Percentiles rank a stretch among this genome's conserved stretches.
Evolutionary conservation across 768 basidiomycete species (phyloP).

Genomic region (Podaxis sp.): DNA sequence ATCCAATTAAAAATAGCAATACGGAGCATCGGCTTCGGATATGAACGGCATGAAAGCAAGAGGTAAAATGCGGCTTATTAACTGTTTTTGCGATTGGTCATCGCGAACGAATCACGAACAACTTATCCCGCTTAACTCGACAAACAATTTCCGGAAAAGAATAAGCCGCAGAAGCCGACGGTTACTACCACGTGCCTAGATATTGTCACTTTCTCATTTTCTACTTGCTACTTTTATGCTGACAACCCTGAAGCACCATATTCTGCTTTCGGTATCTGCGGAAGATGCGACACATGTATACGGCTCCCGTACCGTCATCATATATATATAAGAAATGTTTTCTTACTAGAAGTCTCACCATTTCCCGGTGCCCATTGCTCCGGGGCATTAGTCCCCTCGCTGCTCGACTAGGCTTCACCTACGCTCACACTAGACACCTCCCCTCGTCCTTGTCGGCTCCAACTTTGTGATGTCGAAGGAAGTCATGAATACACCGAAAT

Average conservation of each 20-base stretch:
- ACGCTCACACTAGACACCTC: neutral
- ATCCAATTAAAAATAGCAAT: neutral
- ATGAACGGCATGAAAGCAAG: neutral
- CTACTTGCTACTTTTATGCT: neutral
- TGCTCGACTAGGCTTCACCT: neutral
- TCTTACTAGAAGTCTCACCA: neutral
- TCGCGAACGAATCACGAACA: neutral
- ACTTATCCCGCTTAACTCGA: neutral
- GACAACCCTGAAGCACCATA: neutral
- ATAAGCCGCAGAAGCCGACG: constrained; percentile 1
- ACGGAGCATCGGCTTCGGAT: neutral
- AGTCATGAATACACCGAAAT: neutral
- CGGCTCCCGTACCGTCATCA: neutral
- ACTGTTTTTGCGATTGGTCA: neutral
- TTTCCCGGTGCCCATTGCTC: neutral
- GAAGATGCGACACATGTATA: neutral
- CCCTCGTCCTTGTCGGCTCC: neutral
- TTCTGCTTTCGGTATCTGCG: neutral
- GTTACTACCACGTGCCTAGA: neutral
- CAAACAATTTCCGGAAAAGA: neutral
- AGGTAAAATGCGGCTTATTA: neutral
- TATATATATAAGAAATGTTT: neutral
- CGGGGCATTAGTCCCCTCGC: neutral
- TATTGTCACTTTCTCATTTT: neutral
- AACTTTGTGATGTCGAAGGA: neutral